A percentile compares a stretch with the other conserved stretches of the same genome.
phyloP scores from a whole-genome alignment of 129 eudicot genomes.

The Tagetes erecta region DNA sequence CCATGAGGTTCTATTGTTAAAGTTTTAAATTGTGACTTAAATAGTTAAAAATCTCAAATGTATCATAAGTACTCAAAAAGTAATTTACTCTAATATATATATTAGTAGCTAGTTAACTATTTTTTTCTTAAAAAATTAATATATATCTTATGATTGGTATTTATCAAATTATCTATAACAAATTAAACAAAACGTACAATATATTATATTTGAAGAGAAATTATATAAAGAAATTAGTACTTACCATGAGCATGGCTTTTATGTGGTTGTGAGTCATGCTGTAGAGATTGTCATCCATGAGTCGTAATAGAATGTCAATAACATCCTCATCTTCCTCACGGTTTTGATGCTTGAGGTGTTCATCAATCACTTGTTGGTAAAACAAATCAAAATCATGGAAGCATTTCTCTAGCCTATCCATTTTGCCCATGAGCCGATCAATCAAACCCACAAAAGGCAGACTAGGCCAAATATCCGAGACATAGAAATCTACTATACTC shows the following conservation, averaged over 20 bases:
- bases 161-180: no score
- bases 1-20: no score
- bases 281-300: slow-evolving; percentile 21
- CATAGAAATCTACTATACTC: background rate
- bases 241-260: slow-evolving; percentile 43
- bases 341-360: slow-evolving; percentile 30
- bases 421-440: slow-evolving; percentile 33
- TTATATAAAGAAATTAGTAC: background rate
- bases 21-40: background rate
- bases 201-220: no score
- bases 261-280: slow-evolving; percentile 39
- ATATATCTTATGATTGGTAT: no score
- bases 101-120: no score
- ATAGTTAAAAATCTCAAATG: no score
- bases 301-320: slow-evolving; percentile 34
- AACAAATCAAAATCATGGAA: slow-evolving; percentile 34
- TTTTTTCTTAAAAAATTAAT: background rate
- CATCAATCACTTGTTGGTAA: slow-evolving; percentile 36
- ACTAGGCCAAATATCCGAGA: slow-evolving; percentile 29
- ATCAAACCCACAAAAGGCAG: slow-evolving; percentile 36
- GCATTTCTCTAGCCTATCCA: slow-evolving; percentile 20
- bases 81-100: no score
- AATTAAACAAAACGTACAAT: no score
- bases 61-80: background rate
- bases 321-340: slow-evolving; percentile 29